phyloP scores from a whole-genome alignment of 192 early-diverging fungal genomes.

The Backusella psychrophila region DNA sequence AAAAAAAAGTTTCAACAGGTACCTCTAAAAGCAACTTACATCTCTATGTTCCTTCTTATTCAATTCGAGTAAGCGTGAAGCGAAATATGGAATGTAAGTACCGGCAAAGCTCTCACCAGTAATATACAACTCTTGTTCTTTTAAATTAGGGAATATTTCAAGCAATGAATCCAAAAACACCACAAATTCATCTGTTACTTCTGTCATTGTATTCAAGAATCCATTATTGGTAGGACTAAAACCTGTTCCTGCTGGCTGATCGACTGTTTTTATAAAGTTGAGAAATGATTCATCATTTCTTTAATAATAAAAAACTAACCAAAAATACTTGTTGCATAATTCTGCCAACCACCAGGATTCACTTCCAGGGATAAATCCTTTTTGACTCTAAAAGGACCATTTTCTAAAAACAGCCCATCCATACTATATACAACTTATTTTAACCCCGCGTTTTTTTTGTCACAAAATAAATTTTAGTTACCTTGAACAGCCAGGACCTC shows the following conservation, averaged over 20 bases:
- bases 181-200: conserved; percentile 39
- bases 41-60: conserved; percentile 30
- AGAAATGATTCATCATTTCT: background rate
- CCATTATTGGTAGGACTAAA: conserved; percentile 49
- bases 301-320: conserved; percentile 31
- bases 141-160: background rate
- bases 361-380: conserved; percentile 37
- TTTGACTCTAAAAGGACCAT: conserved; percentile 53
- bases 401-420: conserved; percentile 66
- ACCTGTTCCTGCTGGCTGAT: conserved; percentile 64
- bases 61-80: conserved; percentile 32
- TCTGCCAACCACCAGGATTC: conserved; percentile 52
- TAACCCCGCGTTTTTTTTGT: background rate
- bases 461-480: conserved; percentile 1
- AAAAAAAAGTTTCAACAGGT: background rate
- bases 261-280: conserved; percentile 38
- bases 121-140: conserved; percentile 40
- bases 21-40: background rate
- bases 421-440: conserved; percentile 37
- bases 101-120: conserved; percentile 66
- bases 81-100: conserved; percentile 63
- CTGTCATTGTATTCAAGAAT: conserved; percentile 32
- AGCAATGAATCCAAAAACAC: background rate
- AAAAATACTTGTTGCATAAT: conserved; percentile 59
- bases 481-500: conserved; percentile 45